Evolutionary conservation across 768 basidiomycete species (phyloP), one percentile per base, ranked within the genome.

Genomic region (Xerocomus potaroensis): DNA sequence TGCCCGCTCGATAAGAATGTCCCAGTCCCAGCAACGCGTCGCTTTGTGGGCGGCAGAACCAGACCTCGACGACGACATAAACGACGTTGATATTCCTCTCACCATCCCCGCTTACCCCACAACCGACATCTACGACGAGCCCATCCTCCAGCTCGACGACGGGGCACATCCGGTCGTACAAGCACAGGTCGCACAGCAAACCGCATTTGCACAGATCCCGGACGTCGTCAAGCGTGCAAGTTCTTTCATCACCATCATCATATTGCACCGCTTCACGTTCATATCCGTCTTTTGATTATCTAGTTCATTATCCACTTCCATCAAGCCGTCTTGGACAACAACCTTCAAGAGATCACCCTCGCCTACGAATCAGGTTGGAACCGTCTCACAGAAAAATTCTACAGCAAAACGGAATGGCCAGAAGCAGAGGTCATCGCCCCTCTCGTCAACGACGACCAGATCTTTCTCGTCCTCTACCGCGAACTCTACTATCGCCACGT

Each of bases 311-410:
- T 95, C 6, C 89, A 91, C 58, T 96, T 98, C 67, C 89, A 95
- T 62, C 82, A 95, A 76, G 87, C 93, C 18, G 89, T 97, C 29
- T 73, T 87, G 41, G 83, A 91, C 35, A 92, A 94, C 65, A 95
- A 97, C 68, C 78, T 96, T 3, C 73, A 82, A 5, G 88, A 93
- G 59, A 95, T 99, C 55, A 91, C 89, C 5, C 76, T 85, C 18
- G 91, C 93, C 42, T 99, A 99, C 62, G 94, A 97, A 71, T 91
- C 86, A 41, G 93, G 93, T 5, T 99, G 94, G 94, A 95, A 93
- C 69, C 84, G 88, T 52, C 83, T 94, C 63, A 96, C 95, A 0
- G 91, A 96, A 73, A 93, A 94, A 72, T 93, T 87, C 72, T 99
- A 96, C 60, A 67, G 91, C 6, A 90, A 87, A 65, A 83, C 83